Evolutionary conservation across 192 early-diverging fungal genomes (phyloP).

Genomic region (Linnemannia exigua): DNA sequence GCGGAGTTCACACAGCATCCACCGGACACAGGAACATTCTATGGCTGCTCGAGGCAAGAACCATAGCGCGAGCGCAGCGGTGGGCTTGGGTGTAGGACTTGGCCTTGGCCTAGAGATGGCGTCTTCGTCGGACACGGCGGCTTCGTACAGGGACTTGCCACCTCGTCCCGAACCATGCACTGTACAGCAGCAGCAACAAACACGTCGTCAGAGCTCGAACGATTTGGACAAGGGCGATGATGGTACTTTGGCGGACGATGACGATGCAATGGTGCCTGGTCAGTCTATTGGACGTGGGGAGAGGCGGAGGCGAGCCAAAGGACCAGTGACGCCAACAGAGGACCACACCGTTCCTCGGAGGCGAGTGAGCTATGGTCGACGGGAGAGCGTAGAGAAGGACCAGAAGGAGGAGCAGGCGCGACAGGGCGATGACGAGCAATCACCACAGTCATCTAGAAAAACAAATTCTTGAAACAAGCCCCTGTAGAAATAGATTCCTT

Average conservation of each 20-base stretch:
- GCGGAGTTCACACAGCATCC: slow-evolving; percentile 34
- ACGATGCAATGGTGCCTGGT: background rate
- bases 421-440: slow-evolving; percentile 46
- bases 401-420: slow-evolving; percentile 10
- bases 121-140: background rate
- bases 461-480: background rate
- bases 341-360: slow-evolving; percentile 19
- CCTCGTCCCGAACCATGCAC: background rate
- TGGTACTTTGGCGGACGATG: slow-evolving; percentile 4
- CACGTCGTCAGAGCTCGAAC: slow-evolving; percentile 2
- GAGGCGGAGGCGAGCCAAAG: slow-evolving; percentile 16
- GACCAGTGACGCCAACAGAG: slow-evolving; percentile 9
- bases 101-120: slow-evolving; percentile 25
- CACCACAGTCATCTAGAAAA: slow-evolving; percentile 30
- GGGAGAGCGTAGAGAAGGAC: background rate
- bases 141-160: background rate
- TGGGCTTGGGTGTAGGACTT: slow-evolving; percentile 4
- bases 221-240: background rate
- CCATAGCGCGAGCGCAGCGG: slow-evolving; percentile 14
- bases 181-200: background rate
- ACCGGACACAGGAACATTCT: slow-evolving; percentile 8
- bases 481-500: background rate
- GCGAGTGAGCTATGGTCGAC: slow-evolving; percentile 24
- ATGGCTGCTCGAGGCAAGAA: background rate
- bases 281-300: background rate